Base-by-base conservation (phyloP, 2,329 filamentous ascomycete genomes). In the Curvularia lunata region DNA sequence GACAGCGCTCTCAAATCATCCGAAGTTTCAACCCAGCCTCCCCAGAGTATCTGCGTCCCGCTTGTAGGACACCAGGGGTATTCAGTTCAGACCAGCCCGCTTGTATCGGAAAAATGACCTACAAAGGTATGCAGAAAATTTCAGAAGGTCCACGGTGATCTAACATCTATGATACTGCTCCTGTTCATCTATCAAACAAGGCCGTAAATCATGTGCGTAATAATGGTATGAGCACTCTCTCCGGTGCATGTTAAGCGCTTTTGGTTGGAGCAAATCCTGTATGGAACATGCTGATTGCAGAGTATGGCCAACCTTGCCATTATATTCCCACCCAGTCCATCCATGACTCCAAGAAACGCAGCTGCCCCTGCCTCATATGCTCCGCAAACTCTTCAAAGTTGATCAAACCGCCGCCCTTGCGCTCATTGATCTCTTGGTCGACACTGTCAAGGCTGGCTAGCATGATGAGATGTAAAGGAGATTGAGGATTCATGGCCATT, bases 281-380 rank as follows among this genome's bases (percentile, higher is more conserved):
- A n/a, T n/a, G n/a, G n/a, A n/a, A n/a, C n/a, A n/a, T n/a, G 27
- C 27, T 23, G 23, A 16, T 4, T 37, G 25, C n/a, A 21, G 4
- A 16, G 34, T 3, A 13, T 19, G 32, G 28, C 3, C 6, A 19
- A 30, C 23, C 2, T 27, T 9, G 8, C 25, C 16, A n/a, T 64
- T 50, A 70, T 41, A 70, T 59, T 55, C 73, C 82, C 82, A 68
- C 85, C 85, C 83, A 86, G 83, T 97, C 93, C 76, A 97, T 91
- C 94, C 94, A 98, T 68, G 87, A 91, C 58, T 91, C 91, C 46
- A 97, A 82, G 76, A 97, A 94, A 65, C 91, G 82, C 52, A 88
- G 80, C 71, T 87, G 86, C 27, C 81, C 79, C 23, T 86, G 61
- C 45, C 87, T 84, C 79, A 95, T 91, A 48, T 89, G 88, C 38